Conservation (phyloP, 2,329 filamentous ascomycete species). For the Chalaropsis thielavioides region DNA sequence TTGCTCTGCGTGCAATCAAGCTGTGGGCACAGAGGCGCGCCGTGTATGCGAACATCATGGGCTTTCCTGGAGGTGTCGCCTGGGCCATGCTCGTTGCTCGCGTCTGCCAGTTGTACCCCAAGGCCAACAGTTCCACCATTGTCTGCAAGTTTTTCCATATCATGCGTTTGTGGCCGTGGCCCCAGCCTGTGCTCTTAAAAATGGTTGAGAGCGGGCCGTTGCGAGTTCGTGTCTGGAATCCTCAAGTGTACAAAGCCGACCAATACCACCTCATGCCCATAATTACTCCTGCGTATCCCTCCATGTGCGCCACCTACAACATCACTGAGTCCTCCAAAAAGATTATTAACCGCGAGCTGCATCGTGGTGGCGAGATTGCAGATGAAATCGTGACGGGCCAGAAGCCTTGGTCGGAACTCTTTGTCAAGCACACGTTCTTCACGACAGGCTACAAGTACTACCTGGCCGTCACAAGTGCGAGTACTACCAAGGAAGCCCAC, state of each 20-base stretch:
- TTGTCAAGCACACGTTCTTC: slow-evolving; percentile 85
- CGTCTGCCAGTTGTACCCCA: slow-evolving; percentile 91
- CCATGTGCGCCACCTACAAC: slow-evolving; percentile 96
- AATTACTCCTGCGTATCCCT: slow-evolving; percentile 93
- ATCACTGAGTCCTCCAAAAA: slow-evolving; percentile 73
- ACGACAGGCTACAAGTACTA: slow-evolving; percentile 91
- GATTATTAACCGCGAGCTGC: slow-evolving; percentile 71
- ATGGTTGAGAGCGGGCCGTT: slow-evolving; percentile 69
- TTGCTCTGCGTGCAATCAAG: slow-evolving; percentile 83
- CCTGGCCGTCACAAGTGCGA: slow-evolving; percentile 71
- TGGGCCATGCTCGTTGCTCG: slow-evolving; percentile 97
- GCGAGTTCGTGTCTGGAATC: slow-evolving; percentile 86
- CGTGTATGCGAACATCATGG: slow-evolving; percentile 91
- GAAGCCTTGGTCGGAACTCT: slow-evolving; percentile 72
- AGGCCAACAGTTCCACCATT: slow-evolving; percentile 75
- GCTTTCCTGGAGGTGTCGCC: slow-evolving; percentile 89
- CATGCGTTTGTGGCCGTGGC: slow-evolving; percentile 86
- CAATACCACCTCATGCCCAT: slow-evolving; percentile 89
- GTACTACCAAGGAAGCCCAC: slow-evolving; percentile 69
- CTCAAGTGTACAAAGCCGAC: slow-evolving; percentile 71
- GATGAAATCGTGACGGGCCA: slow-evolving; percentile 66
- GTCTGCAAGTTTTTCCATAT: slow-evolving; percentile 91
- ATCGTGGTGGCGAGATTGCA: slow-evolving; percentile 61
- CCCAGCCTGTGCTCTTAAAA: slow-evolving; percentile 82
- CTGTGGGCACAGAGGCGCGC: slow-evolving; percentile 87